Percentiles rank a stretch among this genome's conserved stretches.
Evolutionary conservation across 2,329 filamentous ascomycete species (phyloP).

Genomic region (Pezicula neosporulosa): DNA sequence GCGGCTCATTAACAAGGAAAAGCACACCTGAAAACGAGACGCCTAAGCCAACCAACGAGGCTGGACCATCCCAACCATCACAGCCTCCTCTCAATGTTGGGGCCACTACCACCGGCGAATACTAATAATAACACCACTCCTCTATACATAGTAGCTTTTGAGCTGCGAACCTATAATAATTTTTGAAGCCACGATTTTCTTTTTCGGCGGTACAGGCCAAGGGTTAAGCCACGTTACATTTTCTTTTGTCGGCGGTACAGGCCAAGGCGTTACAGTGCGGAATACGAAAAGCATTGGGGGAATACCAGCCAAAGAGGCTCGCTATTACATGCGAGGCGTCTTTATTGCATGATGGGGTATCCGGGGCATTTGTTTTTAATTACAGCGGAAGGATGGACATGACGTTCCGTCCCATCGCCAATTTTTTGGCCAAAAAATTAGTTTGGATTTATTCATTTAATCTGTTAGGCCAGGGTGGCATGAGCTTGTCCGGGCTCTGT

Average conservation of each 20-base stretch:
- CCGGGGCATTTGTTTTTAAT: too few species aligned
- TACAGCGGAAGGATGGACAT: too few species aligned
- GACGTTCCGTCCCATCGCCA: too few species aligned
- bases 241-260: background rate
- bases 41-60: background rate
- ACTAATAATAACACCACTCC: background rate
- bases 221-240: background rate
- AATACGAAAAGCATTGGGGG: background rate
- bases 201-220: background rate
- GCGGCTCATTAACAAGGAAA: conserved; percentile 12
- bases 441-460: too few species aligned
- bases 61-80: background rate
- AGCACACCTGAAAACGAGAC: conserved; percentile 8
- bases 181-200: background rate
- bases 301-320: background rate
- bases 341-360: background rate
- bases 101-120: background rate
- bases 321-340: background rate
- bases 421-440: too few species aligned
- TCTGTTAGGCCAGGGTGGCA: too few species aligned
- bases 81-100: background rate
- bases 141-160: background rate
- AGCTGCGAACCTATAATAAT: background rate
- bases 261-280: background rate
- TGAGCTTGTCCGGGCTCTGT: too few species aligned